These are phyloP conservation scores for Sesbania bispinosa DNA, from an alignment of 306 rosid species.

Conservation along the genomic window DNA sequence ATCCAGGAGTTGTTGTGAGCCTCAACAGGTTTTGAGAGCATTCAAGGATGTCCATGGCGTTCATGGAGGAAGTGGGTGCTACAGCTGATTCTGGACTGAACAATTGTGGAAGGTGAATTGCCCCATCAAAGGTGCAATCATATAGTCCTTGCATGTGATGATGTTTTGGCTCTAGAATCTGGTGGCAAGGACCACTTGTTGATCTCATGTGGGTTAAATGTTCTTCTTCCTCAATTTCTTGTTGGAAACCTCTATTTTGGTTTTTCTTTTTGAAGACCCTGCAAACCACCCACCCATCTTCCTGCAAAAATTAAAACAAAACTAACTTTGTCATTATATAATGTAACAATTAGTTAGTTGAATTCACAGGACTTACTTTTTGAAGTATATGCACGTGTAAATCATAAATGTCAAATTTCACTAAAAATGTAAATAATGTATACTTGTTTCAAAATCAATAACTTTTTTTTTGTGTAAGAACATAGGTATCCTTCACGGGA, in stretches of 20 bases:
- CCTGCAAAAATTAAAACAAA: slow-evolving; percentile 38
- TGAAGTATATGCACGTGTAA: too few relatives aligned
- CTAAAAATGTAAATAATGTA: background rate
- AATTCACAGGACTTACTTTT: background rate
- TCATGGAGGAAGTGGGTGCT: slow-evolving; percentile 36
- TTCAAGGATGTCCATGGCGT: slow-evolving; percentile 52
- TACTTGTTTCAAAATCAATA: background rate
- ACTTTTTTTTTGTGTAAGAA: background rate
- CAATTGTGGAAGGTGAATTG: slow-evolving; percentile 85
- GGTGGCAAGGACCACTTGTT: slow-evolving; percentile 36
- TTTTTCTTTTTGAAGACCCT: slow-evolving; percentile 92
- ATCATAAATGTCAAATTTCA: background rate
- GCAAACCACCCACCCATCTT: slow-evolving; percentile 98
- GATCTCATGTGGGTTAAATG: slow-evolving; percentile 39
- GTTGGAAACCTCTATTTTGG: slow-evolving; percentile 53
- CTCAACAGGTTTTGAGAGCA: slow-evolving; percentile 66
- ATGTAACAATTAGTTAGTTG: background rate
- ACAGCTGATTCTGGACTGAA: slow-evolving; percentile 71
- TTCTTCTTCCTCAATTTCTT: slow-evolving; percentile 48
- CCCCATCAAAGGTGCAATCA: slow-evolving; percentile 53
- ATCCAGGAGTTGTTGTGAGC: slow-evolving; percentile 47
- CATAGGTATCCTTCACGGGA: too few relatives aligned
- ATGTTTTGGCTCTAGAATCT: slow-evolving; percentile 50
- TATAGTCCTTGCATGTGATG: slow-evolving; percentile 46
- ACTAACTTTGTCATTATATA: background rate